phyloP scores from a whole-genome alignment of 805 yeast species.

The Schizosaccharomyces cryophilus region DNA sequence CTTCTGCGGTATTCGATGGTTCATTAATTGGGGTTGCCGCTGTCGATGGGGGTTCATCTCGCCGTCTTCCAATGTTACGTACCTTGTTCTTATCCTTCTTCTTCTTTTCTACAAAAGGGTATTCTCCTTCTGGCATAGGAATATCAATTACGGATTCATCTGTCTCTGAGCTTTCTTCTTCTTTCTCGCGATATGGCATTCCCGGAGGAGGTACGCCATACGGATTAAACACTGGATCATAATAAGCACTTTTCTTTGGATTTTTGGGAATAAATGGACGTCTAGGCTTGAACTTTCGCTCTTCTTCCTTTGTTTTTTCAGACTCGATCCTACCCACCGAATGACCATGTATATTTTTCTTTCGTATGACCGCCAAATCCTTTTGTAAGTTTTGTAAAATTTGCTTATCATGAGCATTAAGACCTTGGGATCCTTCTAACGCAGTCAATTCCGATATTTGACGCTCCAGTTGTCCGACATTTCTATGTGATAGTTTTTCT shows the following conservation, averaged over 20 bases:
- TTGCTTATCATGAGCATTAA: background rate
- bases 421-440: background rate
- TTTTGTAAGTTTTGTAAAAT: background rate
- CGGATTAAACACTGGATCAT: slow-evolving; percentile 1
- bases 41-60: background rate
- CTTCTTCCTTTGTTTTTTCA: background rate
- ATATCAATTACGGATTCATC: slow-evolving; percentile 1
- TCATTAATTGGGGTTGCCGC: background rate
- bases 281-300: background rate
- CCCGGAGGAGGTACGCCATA: slow-evolving; percentile 3
- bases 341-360: background rate
- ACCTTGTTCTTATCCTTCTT: background rate
- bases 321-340: background rate
- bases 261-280: background rate
- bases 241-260: background rate
- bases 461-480: background rate
- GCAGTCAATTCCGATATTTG: background rate
- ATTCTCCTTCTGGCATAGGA: background rate
- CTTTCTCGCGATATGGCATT: background rate
- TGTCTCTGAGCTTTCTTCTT: background rate
- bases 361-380: background rate
- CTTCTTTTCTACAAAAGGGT: background rate
- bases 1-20: background rate
- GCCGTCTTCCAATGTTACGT: background rate
- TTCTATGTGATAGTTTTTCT: background rate